These are phyloP conservation scores for Capsicum baccatum DNA, from an alignment of 257 asterid species.

Conservation along the genomic window DNA sequence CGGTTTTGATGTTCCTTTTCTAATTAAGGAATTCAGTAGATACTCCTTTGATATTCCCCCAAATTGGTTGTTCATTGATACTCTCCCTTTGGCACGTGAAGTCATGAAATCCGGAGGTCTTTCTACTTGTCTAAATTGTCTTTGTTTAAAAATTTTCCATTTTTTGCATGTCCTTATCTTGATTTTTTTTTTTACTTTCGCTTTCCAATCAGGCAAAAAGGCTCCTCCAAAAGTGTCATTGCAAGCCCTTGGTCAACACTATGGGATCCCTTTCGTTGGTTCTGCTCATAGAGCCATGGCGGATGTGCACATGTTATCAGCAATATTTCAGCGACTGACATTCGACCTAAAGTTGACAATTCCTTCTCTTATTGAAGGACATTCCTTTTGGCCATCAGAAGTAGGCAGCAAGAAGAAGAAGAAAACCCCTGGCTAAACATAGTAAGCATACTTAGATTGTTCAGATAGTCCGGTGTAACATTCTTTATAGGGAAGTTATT, in stretches of 20 bases:
- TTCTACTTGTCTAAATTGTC: neutral
- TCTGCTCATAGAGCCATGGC: constrained; percentile 83
- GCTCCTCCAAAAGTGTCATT: constrained; percentile 47
- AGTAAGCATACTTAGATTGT: neutral
- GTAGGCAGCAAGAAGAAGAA: constrained; percentile 40
- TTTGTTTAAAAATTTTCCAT: neutral
- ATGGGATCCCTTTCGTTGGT: constrained; percentile 59
- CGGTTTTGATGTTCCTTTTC: constrained; percentile 79
- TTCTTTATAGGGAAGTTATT: constrained; percentile 23
- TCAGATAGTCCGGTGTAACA: constrained; percentile 9
- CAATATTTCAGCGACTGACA: constrained; percentile 73
- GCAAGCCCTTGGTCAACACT: constrained; percentile 67
- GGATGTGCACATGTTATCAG: constrained; percentile 70
- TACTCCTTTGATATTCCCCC: constrained; percentile 72
- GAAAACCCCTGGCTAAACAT: constrained; percentile 38
- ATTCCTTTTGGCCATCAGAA: constrained; percentile 51
- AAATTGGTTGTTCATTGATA: constrained; percentile 75
- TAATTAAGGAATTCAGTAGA: constrained; percentile 67
- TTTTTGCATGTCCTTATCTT: constrained; percentile 6
- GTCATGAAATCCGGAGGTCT: constrained; percentile 70
- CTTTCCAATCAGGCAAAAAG: constrained; percentile 52
- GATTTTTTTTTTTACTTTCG: constrained; percentile 7
- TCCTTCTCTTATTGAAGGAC: constrained; percentile 54
- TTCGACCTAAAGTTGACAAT: constrained; percentile 58
- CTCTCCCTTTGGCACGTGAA: constrained; percentile 75